Evolutionary conservation across 108 stramenopile genomes (phyloP), one percentile per base, ranked within the genome.

Genomic region (Cyclotella kingstonii): DNA sequence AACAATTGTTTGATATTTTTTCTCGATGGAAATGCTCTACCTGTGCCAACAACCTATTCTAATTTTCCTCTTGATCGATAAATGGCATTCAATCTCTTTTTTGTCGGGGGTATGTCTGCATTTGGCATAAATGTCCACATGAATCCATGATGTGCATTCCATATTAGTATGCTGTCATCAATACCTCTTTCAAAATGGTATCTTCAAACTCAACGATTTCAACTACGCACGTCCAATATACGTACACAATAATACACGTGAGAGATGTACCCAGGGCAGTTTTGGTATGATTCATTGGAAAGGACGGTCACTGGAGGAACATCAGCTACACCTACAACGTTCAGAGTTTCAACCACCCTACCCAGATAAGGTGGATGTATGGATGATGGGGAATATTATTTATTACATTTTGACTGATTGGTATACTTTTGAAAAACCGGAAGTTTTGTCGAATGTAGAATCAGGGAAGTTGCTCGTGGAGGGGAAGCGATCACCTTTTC

Each of bases 151-250:
- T n/a, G n/a, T 8, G 26, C 25, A 5, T 28, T 21, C 22, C 41
- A n/a, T n/a, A n/a, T n/a, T 12, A 69, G 68, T 76, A 42, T 76
- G 74, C 47, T 76, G 80, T 21, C 80, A 81, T 50, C 80, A 81
- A 63, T 81, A 51, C 59, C 60, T 81, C 15, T 72, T 81, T 33
- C 76, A 78, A 33, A 49, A 81, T 53, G 81, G 81, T n/a, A 10
- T 78, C 9, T 78, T 75, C 73, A 78, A 81, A 73, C 57, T 81
- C 29, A 76, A 76, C 58, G 81, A 81, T 42, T 81, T 81, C 36
- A 73, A 81, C 47, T 74, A 54, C 35, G 73, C 74, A 21, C 18
- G 59, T 26, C 60, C 75, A 31, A 66, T 77, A 48, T 66, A 62
- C 65, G 27, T 68, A 0, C 18, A 62, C 43, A 72, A 73, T 41